Evolutionary conservation across 768 basidiomycete genomes (phyloP).

Genomic region (Mycena haematopus): DNA sequence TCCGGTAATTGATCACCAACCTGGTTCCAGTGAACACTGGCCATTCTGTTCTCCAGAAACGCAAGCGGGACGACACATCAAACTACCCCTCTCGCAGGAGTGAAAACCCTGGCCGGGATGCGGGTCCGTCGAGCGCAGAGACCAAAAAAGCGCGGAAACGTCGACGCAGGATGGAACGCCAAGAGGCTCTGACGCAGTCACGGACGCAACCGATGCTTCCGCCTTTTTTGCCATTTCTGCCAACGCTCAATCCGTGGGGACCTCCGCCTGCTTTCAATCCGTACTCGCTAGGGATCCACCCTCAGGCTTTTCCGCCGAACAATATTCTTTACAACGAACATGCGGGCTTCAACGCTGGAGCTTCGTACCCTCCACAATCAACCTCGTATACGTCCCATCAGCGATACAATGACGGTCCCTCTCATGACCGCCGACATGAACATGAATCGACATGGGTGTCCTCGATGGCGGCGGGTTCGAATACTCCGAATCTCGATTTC

Average conservation of each 20-base stretch:
- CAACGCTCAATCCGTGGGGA: constrained; percentile 22
- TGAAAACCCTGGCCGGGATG: background rate
- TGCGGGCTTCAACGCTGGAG: background rate
- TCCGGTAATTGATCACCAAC: background rate
- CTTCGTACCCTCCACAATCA: background rate
- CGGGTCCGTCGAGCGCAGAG: background rate
- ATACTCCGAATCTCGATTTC: constrained; percentile 10
- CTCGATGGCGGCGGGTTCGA: constrained; percentile 43
- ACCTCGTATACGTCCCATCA: background rate
- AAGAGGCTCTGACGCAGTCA: constrained; percentile 36
- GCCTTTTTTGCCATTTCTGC: constrained; percentile 18
- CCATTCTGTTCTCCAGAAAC: constrained; percentile 20
- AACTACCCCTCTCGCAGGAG: background rate
- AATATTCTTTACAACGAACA: background rate
- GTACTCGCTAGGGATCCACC: constrained; percentile 4
- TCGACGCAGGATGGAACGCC: constrained; percentile 43
- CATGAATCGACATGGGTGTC: constrained; percentile 43
- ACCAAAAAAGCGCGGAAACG: constrained; percentile 50
- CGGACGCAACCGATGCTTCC: constrained; percentile 16
- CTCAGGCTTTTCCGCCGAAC: background rate
- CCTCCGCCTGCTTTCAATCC: constrained; percentile 21
- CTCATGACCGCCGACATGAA: no score
- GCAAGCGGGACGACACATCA: constrained; percentile 22
- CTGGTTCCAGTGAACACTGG: constrained; percentile 2
- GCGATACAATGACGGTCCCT: background rate